Base-by-base conservation (phyloP, 805 yeast species). In the Maudiozyma barnettii region DNA sequence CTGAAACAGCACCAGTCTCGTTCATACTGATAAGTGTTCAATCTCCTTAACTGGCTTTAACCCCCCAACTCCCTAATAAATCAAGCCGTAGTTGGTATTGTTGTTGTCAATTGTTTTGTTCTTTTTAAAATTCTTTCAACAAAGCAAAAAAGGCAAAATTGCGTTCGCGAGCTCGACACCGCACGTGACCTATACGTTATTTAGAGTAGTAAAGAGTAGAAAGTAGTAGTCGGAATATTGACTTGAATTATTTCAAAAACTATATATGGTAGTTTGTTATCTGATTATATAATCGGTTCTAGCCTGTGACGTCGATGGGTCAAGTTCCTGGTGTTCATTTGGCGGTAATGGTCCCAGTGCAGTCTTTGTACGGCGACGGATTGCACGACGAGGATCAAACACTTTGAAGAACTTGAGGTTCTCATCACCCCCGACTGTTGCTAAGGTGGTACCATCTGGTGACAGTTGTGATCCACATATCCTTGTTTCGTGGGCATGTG, bases 361-460 rank as follows among this genome's bases (percentile, higher is more conserved):
- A 16, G 8, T 26, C 30, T 26, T 26, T 26, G 8, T 9, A 6
- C 30, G 30, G 8, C 30, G 30, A 26, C 30, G 30, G 10, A 9
- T 26, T 3, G 30, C 10, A 26, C 30, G 30, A 12, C 30, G 30
- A 26, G 30, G 30, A 6, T 91, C 96, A 65, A 89, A 91, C 20
- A 93, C 73, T 54, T 86, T 83, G 90, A 95, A 93, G 68, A 93
- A 93, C 68, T 93, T 91, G 60, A 93, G 74, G 67, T 89, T 91
- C 64, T 93, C 99, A 66, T 93, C 98, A 12, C 95, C 95, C 2
- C 97, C 95, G 41, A 90, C 89, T 0, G 99, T 93, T 1, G 96
- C 98, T 47, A 93, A 68, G 0, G 95, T 86, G 45, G 86, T 78
- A 14, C 84, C 86, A 66, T 93, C 97, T 3, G 97, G 97, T 21